Evolutionary conservation across 1,139 yeast genomes (phyloP).

Genomic region (Sugiyamaella xylanicola): DNA sequence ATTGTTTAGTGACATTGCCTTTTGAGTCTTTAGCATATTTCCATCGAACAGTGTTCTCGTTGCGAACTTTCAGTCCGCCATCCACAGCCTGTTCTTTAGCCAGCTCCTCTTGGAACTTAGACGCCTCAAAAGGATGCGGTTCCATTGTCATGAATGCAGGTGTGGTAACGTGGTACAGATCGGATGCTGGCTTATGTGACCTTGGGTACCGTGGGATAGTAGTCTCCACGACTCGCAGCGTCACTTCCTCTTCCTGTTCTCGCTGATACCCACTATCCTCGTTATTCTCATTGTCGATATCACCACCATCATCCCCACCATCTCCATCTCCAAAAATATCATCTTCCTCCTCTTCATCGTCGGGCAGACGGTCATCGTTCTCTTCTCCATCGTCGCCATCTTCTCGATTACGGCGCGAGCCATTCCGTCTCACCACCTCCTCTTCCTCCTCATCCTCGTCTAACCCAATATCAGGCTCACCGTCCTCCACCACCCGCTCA

Average conservation of each 20-base stretch:
- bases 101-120: constrained; percentile 52
- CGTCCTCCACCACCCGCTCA: constrained; percentile 1
- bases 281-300: constrained; percentile 22
- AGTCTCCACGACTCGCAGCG: constrained; percentile 45
- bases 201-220: constrained; percentile 76
- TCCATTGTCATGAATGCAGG: constrained; percentile 84
- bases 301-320: constrained; percentile 20
- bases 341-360: constrained; percentile 28
- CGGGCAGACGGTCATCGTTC: constrained; percentile 6
- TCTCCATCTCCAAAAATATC: constrained; percentile 29
- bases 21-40: constrained; percentile 70
- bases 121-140: constrained; percentile 85
- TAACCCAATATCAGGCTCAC: constrained; percentile 4
- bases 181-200: constrained; percentile 42
- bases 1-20: constrained; percentile 69
- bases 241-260: constrained; percentile 36
- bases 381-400: constrained; percentile 9
- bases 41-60: constrained; percentile 91
- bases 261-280: constrained; percentile 26
- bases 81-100: constrained; percentile 49
- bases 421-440: constrained; percentile 16
- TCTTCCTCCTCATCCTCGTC: constrained; percentile 18
- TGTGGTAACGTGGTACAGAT: constrained; percentile 53
- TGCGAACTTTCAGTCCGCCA: constrained; percentile 51
- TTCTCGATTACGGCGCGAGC: constrained; percentile 13